These are phyloP conservation scores for Barnettozyma sp. DNA, from an alignment of 805 yeast species.

Conservation along the genomic window DNA sequence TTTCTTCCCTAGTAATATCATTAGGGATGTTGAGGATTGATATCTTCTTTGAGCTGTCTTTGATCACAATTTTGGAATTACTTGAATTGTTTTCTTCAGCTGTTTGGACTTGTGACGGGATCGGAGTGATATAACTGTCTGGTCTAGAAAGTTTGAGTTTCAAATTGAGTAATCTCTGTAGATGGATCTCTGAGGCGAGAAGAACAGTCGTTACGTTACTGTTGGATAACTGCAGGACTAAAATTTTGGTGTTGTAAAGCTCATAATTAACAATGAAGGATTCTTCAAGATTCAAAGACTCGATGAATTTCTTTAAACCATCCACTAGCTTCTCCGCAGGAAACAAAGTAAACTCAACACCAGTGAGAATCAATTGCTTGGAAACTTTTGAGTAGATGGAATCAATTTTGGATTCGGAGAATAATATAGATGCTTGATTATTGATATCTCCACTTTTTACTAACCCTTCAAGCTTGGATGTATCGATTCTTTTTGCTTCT, in stretches of 20 bases:
- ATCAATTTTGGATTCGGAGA: slow-evolving; percentile 28
- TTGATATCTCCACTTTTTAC: slow-evolving; percentile 26
- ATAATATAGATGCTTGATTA: slow-evolving; percentile 28
- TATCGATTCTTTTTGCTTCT: slow-evolving; percentile 34
- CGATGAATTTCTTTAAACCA: slow-evolving; percentile 39
- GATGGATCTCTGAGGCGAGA: slow-evolving; percentile 35
- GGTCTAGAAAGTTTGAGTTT: slow-evolving; percentile 37
- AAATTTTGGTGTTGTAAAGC: slow-evolving; percentile 27
- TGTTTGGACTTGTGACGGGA: slow-evolving; percentile 11
- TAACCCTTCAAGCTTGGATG: slow-evolving; percentile 26
- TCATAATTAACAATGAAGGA: slow-evolving; percentile 31
- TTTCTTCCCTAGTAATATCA: slow-evolving; percentile 35
- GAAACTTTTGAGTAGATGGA: slow-evolving; percentile 24
- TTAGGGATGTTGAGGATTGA: slow-evolving; percentile 39
- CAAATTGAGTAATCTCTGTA: slow-evolving; percentile 28
- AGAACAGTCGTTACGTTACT: slow-evolving; percentile 50
- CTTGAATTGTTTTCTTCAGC: slow-evolving; percentile 22
- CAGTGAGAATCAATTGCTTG: slow-evolving; percentile 25
- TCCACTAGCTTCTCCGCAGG: slow-evolving; percentile 35
- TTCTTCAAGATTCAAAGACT: slow-evolving; percentile 37
- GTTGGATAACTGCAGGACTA: slow-evolving; percentile 46
- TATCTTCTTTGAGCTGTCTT: slow-evolving; percentile 41
- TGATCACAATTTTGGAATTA: slow-evolving; percentile 3
- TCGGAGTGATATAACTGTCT: slow-evolving; percentile 35
- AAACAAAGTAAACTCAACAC: slow-evolving; percentile 25